These are phyloP conservation scores for Tetraselmis striata DNA, from an alignment of 139 green algal species.

Conservation along the genomic window DNA sequence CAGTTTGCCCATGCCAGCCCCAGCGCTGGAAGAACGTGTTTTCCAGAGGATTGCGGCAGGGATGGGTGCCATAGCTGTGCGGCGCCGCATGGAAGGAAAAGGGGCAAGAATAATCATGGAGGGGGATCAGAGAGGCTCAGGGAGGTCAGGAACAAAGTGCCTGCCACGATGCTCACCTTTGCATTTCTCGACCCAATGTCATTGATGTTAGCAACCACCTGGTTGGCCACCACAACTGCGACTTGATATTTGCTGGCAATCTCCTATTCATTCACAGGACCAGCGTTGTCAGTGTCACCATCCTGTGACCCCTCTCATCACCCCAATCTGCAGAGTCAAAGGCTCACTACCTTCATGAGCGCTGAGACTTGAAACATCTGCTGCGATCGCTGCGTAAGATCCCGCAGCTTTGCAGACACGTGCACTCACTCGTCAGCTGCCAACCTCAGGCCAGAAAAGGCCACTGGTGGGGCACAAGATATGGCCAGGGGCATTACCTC, in stretches of 20 bases:
- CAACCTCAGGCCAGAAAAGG: too few relatives aligned
- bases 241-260: background rate
- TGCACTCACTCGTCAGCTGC: too few relatives aligned
- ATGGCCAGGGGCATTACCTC: too few relatives aligned
- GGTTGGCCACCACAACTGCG: background rate
- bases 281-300: too few relatives aligned
- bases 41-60: background rate
- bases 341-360: background rate
- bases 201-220: background rate
- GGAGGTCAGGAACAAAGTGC: too few relatives aligned
- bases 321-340: too few relatives aligned
- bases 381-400: background rate
- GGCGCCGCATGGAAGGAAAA: background rate
- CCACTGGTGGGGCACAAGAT: too few relatives aligned
- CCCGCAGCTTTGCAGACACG: too few relatives aligned
- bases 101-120: too few relatives aligned
- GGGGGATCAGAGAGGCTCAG: too few relatives aligned
- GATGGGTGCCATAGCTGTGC: background rate
- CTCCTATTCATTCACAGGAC: background rate
- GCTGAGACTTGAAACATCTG: background rate
- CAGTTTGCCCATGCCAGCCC: background rate
- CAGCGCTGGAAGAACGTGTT: background rate
- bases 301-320: background rate
- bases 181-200: background rate
- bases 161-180: too few relatives aligned